Conservation (phyloP, 2,329 filamentous ascomycete genomes). For the Falciphora oryzae region DNA sequence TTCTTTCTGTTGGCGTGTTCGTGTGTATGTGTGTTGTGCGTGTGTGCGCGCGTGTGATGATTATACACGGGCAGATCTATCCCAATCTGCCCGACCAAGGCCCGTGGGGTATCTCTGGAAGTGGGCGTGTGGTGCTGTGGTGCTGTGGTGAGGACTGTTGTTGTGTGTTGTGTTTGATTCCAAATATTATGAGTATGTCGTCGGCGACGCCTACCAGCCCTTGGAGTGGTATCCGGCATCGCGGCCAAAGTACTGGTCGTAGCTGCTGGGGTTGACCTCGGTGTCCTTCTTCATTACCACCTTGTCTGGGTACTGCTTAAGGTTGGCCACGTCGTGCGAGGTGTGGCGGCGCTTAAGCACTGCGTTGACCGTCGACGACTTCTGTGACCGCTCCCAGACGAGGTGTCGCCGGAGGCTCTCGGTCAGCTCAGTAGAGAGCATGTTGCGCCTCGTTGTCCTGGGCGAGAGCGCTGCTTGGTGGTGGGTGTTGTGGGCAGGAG, state of each 20-base stretch:
- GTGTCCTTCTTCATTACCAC: slow-evolving; percentile 53
- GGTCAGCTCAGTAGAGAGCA: slow-evolving; percentile 91
- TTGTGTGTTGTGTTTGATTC: neutral
- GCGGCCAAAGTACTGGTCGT: slow-evolving; percentile 80
- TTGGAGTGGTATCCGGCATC: slow-evolving; percentile 83
- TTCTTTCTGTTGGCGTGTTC: neutral
- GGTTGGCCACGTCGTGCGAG: slow-evolving; percentile 81
- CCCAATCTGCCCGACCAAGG: neutral
- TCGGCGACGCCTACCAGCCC: slow-evolving; percentile 59
- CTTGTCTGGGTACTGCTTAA: slow-evolving; percentile 73
- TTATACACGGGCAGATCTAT: slow-evolving; percentile 5
- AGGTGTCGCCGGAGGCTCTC: slow-evolving; percentile 88
- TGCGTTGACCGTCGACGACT: slow-evolving; percentile 81
- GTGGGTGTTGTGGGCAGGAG: slow-evolving; percentile 56
- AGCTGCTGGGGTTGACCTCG: slow-evolving; percentile 65
- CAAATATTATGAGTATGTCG: neutral
- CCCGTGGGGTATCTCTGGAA: neutral
- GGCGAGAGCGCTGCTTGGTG: slow-evolving; percentile 80
- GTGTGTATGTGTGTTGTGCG: neutral
- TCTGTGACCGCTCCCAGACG: slow-evolving; percentile 92
- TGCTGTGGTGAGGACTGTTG: neutral
- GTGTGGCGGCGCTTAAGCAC: slow-evolving; percentile 87
- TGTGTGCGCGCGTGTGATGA: neutral
- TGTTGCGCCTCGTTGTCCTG: slow-evolving; percentile 85
- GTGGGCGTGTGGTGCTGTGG: neutral